A percentile compares a stretch with the other conserved stretches of the same genome.
Evolutionary conservation across 2,329 filamentous ascomycete genomes (phyloP).

Genomic region (Cryphonectria japonica): DNA sequence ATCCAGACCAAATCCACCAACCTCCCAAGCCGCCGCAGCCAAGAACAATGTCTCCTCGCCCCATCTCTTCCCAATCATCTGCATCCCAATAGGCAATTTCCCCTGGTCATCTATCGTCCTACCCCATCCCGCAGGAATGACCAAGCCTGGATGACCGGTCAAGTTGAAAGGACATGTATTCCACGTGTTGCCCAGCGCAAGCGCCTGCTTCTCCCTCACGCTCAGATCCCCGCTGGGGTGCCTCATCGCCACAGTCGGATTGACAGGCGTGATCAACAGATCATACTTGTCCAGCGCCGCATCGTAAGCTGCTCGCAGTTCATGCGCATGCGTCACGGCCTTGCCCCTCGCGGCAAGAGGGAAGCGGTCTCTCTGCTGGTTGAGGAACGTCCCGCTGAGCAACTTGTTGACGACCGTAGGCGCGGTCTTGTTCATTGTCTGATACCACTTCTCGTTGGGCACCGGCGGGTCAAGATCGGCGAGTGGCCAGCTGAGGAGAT

Average conservation of each 20-base stretch:
- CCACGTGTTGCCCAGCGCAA: conserved; percentile 48
- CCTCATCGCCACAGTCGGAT: conserved; percentile 48
- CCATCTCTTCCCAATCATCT: conserved; percentile 38
- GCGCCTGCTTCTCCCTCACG: conserved; percentile 46
- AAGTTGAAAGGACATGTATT: conserved; percentile 54
- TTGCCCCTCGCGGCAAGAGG: conserved; percentile 45
- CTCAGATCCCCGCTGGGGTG: conserved; percentile 41
- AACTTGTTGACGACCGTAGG: conserved; percentile 50
- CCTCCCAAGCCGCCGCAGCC: conserved; percentile 38
- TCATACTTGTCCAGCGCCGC: conserved; percentile 47
- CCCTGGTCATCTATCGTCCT: conserved; percentile 29
- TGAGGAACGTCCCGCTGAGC: conserved; percentile 42
- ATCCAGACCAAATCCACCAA: conserved; percentile 38
- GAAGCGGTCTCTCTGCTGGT: conserved; percentile 33
- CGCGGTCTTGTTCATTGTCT: conserved; percentile 47
- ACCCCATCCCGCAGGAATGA: conserved; percentile 47
- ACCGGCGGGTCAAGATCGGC: conserved; percentile 38
- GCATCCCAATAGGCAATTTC: conserved; percentile 39
- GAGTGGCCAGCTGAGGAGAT: conserved; percentile 38
- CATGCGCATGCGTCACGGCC: conserved; percentile 49
- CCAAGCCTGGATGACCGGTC: conserved; percentile 54
- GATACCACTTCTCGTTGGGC: conserved; percentile 46
- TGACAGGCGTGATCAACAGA: conserved; percentile 52
- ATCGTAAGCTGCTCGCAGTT: conserved; percentile 54
- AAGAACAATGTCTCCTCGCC: conserved; percentile 37